Base-by-base conservation (phyloP, 2,329 filamentous ascomycete genomes). In the Ceratocystis papillata region DNA sequence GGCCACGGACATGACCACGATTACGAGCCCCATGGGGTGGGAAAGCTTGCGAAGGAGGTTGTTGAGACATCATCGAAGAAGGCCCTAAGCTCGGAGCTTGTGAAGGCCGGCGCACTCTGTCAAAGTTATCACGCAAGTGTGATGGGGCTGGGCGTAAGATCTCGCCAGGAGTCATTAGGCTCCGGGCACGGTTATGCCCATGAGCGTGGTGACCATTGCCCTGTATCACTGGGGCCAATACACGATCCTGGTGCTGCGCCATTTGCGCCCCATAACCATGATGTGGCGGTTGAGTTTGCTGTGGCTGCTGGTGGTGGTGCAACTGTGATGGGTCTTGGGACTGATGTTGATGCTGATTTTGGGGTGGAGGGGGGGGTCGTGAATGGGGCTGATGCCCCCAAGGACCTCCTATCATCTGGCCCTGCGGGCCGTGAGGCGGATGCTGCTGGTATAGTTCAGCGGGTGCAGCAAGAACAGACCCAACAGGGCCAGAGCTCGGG, bases 101-200 rank as follows among this genome's bases (percentile, higher is more conserved):
- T 48, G 66, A 67, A n/a, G 66, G 66, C 57, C 64, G 66, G 25
- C 66, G 55, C 30, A 65, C 28, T 25, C 59, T 45, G 20, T 67
- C 64, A 41, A 62, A 65, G 37, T 62, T 67, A 17, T 67, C 66
- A n/a, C 66, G 66, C 12, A 65, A 48, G 22, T 64, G 64, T 28
- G 66, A 46, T 17, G 63, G 48, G 12, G n/a, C 57, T 2, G 66
- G 66, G 7, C 66, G 46, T 1, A 63, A 65, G n/a, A 67, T 67
- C 50, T 67, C 66, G 2, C 59, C 66, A 17, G 66, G 66, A 3
- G 63, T 67, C 66, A 67, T 67, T 10, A 67, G 25, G 20, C 66
- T 67, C 4, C 66, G 30, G 28, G 66, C 53, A 4, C 66, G 66
- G 48, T 63, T 67, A 37, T 67, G 66, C 20, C 66, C 59, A 20